Evolutionary conservation across 768 basidiomycete species (phyloP), one percentile per base, ranked within the genome.

Genomic region (Kondoa subrosea): DNA sequence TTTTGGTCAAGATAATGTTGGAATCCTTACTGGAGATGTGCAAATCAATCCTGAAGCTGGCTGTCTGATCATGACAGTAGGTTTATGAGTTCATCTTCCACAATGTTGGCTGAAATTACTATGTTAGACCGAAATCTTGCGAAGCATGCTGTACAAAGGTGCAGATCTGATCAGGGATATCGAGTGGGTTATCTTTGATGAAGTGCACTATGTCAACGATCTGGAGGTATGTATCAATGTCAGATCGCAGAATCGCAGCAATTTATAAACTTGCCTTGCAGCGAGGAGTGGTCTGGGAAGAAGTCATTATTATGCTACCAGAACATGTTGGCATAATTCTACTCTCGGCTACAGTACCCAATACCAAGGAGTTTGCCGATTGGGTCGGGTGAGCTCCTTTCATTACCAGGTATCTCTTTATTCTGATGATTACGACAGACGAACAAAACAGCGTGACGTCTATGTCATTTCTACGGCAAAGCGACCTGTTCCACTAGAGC

Each of bases 221-320:
- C 88, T 90, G 17, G 95, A 99, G 86, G 93, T 93, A 66, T 68
- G 78, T 69, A 0, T 57, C 3, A 17, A 64, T 50, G 8, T 8
- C 1, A 21, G 27, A n/a, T 72, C 50, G 69, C 26, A 27, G 34
- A 66, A 63, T 67, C 66, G 12, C n/a, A n/a, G n/a, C n/a, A n/a
- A n/a, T 26, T 27, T 26, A 57, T 57, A 60, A 61, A 40, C 72
- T 69, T 60, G 71, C 61, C 26, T 17, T 64, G 17, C 75, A 96
- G 93, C 83, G 95, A 75, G 95, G 95, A 56, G 95, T 99, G 21
- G 95, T 99, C 15, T 99, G 95, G 95, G 93, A 99, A 78, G 93
- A 99, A 78, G 93, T 99, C 30, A 99, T 99, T 72, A 99, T 99
- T 76, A 96, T 99, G 91, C 81, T 99, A 15, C 95, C 95, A 0